phyloP scores from a whole-genome alignment of 2,329 filamentous ascomycete genomes.

The Amphichorda felina region DNA sequence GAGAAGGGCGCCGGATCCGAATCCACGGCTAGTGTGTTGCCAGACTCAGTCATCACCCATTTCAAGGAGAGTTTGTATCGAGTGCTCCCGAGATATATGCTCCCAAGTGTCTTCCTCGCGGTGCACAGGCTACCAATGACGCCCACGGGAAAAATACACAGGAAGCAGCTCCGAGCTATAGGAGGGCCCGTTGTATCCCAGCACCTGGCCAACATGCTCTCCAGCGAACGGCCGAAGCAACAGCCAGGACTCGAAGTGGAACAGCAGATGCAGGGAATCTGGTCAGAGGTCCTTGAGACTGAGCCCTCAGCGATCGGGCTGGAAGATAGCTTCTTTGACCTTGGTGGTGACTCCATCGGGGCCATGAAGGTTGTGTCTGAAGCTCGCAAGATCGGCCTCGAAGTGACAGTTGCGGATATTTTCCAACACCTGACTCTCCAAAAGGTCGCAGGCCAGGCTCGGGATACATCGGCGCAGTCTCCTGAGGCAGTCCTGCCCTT shows the following conservation, averaged over 20 bases:
- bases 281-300: conserved; percentile 3
- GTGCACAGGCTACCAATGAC: conserved; percentile 2
- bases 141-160: conserved; percentile 1
- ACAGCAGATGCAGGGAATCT: conserved; percentile 1
- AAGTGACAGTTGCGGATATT: conserved; percentile 41
- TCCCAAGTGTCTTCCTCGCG: conserved; percentile 2
- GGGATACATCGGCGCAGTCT: too few species aligned
- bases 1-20: background rate
- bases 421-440: conserved; percentile 34
- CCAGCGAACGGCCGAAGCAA: background rate
- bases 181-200: background rate
- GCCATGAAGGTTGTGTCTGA: conserved; percentile 51
- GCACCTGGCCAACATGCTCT: background rate
- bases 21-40: background rate
- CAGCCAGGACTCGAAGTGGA: background rate
- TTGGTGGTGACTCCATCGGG: conserved; percentile 47
- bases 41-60: background rate
- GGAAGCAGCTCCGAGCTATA: background rate
- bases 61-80: background rate
- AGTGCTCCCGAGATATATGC: conserved; percentile 2
- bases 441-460: conserved; percentile 34
- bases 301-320: conserved; percentile 24
- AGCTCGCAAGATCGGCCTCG: conserved; percentile 32
- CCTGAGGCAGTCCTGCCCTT: background rate
- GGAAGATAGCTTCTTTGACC: conserved; percentile 47